These are phyloP conservation scores for Dysphania ambrosioides DNA, from an alignment of 148 eudicot species.

Conservation along the genomic window DNA sequence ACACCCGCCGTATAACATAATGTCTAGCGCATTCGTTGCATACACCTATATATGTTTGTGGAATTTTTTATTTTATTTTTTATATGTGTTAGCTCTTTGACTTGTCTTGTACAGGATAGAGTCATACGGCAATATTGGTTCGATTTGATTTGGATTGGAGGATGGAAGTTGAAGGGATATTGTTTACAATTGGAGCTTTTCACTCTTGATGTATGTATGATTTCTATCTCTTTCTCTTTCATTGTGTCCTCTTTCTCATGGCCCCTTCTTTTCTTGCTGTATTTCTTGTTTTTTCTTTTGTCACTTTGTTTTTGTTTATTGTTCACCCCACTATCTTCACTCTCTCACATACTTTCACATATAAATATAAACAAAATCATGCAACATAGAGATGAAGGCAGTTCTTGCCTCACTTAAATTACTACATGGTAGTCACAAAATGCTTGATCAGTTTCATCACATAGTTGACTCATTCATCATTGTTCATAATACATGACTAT, in stretches of 20 bases:
- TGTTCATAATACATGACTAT: too few relatives aligned
- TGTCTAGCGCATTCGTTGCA: too few relatives aligned
- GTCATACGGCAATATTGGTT: slow-evolving; percentile 18
- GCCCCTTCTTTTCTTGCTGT: slow-evolving; percentile 17
- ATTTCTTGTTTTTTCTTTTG: slow-evolving; percentile 22
- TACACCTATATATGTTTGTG: too few relatives aligned
- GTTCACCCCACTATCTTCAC: background rate
- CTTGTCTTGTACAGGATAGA: too few relatives aligned
- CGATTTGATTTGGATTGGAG: too few relatives aligned
- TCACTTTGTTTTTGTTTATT: slow-evolving; percentile 19
- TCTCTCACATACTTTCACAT: background rate
- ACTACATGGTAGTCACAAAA: slow-evolving; percentile 8
- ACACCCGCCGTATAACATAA: too few relatives aligned
- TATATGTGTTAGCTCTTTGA: too few relatives aligned
- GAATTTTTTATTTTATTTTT: too few relatives aligned
- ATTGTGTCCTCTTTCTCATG: slow-evolving; percentile 8
- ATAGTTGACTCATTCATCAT: slow-evolving; percentile 3
- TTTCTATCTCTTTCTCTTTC: slow-evolving; percentile 1
- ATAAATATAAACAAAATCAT: background rate
- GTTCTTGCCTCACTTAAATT: background rate
- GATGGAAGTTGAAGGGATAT: background rate
- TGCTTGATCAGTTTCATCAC: background rate
- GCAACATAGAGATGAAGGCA: slow-evolving; percentile 3
- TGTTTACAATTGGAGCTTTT: slow-evolving; percentile 14
- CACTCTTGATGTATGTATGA: slow-evolving; percentile 11